Evolutionary conservation across 2,329 filamentous ascomycete genomes (phyloP), one percentile per base, ranked within the genome.

Genomic region (Lojkania enalia): DNA sequence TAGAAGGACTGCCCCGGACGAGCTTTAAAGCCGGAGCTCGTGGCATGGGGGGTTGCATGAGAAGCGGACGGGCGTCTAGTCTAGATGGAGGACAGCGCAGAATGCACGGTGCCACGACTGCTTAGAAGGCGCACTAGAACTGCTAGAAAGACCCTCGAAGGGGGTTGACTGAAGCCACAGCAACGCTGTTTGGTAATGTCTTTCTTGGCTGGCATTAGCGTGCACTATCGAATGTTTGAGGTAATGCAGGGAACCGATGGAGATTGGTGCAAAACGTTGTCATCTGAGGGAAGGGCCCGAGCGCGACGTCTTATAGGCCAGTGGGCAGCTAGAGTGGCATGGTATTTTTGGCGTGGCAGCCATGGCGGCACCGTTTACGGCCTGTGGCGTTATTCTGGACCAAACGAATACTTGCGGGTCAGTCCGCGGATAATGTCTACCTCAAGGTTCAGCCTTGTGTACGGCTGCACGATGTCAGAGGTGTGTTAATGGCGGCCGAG

Each of bases 381-480:
- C n/a, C 12, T 15, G 41, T 41, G 46, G 46, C 46, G 41, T 44
- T 36, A 15, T 16, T 42, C 39, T 44, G 41, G 41, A 44, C 41
- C 30, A 27, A 12, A 16, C 20, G 6, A 29, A 21, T 13, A 16
- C 12, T n/a, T 16, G 15, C 5, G 29, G 14, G 32, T 3, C 13
- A n/a, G 25, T 20, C 19, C 36, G 19, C 36, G 18, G 21, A 21
- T 35, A 42, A 27, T 23, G 20, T 42, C 30, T 7, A 7, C 19
- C 19, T 35, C 39, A 11, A 41, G 38, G 23, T 32, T 41, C 38
- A 41, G 38, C 38, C 38, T 41, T 41, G 38, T 41, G 23, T 32
- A 16, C 9, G 9, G 7, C 7, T 37, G 35, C 35, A 15, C 6
- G 12, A 15, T 23, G 31, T n/a, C 31, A 15, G 15, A 35, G 31